Evolutionary conservation across 805 yeast species (phyloP).

Genomic region (Lipomyces kockii): DNA sequence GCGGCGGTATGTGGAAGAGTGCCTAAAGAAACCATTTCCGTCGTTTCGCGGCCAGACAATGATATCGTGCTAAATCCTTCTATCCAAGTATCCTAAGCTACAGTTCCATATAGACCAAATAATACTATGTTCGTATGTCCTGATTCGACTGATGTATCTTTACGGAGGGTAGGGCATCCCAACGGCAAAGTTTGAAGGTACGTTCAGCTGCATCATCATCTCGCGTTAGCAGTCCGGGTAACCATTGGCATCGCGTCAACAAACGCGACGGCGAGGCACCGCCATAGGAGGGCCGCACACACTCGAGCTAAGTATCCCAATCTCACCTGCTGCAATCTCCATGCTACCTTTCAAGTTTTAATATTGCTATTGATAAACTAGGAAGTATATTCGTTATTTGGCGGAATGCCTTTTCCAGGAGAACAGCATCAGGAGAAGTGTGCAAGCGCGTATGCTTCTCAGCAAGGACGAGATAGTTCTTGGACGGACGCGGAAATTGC

Average conservation of each 20-base stretch:
- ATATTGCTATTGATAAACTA: neutral
- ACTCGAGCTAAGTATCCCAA: neutral
- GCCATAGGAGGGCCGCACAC: too few relatives aligned
- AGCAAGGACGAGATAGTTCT: conserved; percentile 5
- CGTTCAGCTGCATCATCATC: too few relatives aligned
- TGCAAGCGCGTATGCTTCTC: conserved; percentile 11
- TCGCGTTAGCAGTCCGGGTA: too few relatives aligned
- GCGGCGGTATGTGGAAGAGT: conserved; percentile 32
- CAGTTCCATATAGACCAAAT: neutral
- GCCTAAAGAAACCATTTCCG: conserved; percentile 28
- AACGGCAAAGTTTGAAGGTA: too few relatives aligned
- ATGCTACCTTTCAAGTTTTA: neutral
- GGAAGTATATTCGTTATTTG: neutral
- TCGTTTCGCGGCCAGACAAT: neutral
- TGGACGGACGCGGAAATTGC: conserved; percentile 37
- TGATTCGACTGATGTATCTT: too few relatives aligned
- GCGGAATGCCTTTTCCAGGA: conserved; percentile 28
- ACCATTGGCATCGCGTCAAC: too few relatives aligned
- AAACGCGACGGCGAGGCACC: too few relatives aligned
- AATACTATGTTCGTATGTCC: neutral
- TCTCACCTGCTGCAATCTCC: neutral
- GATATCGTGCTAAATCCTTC: neutral
- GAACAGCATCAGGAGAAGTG: conserved; percentile 22
- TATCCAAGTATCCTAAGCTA: neutral
- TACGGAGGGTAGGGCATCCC: too few relatives aligned